phyloP scores from a whole-genome alignment of 345 rosid species.

The Populus pruinosa region DNA sequence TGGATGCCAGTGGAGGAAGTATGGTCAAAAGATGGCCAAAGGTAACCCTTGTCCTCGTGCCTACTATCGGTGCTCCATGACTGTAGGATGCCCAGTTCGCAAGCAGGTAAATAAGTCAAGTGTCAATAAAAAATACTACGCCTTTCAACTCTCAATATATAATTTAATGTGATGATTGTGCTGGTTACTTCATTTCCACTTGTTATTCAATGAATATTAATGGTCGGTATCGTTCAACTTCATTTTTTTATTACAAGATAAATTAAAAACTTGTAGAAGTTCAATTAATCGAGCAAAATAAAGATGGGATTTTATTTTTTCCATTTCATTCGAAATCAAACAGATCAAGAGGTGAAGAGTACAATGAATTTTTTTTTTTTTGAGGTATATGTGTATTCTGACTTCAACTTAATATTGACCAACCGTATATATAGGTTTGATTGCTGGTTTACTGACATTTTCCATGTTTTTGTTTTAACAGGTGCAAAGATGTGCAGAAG shows the following conservation, averaged over 20 bases:
- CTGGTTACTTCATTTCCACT: not conserved
- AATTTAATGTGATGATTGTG: not conserved
- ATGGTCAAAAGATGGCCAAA: constrained; percentile 89
- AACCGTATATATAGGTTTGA: not conserved
- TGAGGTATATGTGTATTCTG: not conserved
- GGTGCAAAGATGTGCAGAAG: constrained; percentile 95
- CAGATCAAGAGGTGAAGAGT: not conserved
- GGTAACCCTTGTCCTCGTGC: constrained; percentile 92
- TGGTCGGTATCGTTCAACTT: not conserved
- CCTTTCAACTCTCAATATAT: not conserved
- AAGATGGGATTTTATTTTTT: too few species aligned
- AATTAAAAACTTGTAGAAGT: not conserved
- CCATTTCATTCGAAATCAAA: not conserved
- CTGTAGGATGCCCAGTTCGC: constrained; percentile 73
- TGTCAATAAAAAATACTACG: not conserved
- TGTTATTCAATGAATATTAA: not conserved
- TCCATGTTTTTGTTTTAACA: constrained; percentile 9
- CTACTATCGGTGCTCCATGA: constrained; percentile 89
- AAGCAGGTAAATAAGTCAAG: constrained; percentile 57
- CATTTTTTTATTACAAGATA: not conserved
- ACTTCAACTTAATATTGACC: not conserved
- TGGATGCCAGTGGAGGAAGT: constrained; percentile 96
- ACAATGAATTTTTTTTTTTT: not conserved
- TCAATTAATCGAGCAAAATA: not conserved
- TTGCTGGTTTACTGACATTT: not conserved